These are phyloP conservation scores for Tillandsia leiboldiana DNA, from an alignment of 176 grass and related monocot species.

Conservation along the genomic window DNA sequence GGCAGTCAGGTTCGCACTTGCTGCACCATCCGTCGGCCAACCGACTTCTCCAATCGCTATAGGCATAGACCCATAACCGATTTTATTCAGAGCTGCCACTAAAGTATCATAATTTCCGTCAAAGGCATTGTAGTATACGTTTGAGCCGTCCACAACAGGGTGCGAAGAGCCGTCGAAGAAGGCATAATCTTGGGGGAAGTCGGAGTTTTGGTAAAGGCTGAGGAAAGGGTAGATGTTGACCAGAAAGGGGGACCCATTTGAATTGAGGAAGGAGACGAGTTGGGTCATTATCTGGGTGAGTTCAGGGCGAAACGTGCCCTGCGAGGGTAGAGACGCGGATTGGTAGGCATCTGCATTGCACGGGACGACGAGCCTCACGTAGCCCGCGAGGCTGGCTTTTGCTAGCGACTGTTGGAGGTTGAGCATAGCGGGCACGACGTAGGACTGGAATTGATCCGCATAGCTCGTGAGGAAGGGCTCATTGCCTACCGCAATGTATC, in stretches of 20 bases:
- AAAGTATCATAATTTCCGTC: conserved; percentile 94
- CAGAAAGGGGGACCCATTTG: conserved; percentile 73
- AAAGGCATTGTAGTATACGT: conserved; percentile 89
- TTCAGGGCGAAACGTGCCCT: conserved; percentile 80
- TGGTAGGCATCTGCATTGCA: conserved; percentile 95
- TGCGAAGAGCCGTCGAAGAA: conserved; percentile 93
- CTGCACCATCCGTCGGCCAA: conserved; percentile 90
- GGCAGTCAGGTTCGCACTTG: conserved; percentile 77
- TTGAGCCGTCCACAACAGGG: conserved; percentile 72
- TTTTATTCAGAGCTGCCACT: conserved; percentile 65
- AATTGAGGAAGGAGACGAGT: conserved; percentile 60
- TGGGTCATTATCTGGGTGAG: conserved; percentile 91
- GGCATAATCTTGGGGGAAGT: conserved; percentile 96
- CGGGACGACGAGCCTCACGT: conserved; percentile 79
- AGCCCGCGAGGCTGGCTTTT: conserved; percentile 76
- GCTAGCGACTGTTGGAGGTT: conserved; percentile 85
- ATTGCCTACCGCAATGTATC: conserved; percentile 92
- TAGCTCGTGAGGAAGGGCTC: conserved; percentile 95
- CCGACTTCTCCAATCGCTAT: conserved; percentile 86
- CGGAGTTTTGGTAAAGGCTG: conserved; percentile 76
- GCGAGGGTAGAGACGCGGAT: conserved; percentile 56
- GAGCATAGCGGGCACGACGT: conserved; percentile 55
- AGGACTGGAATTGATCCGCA: conserved; percentile 61
- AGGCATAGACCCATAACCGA: conserved; percentile 65
- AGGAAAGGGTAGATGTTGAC: conserved; percentile 97